These are phyloP conservation scores for Phaseolus lunatus DNA, from an alignment of 306 rosid genomes.

Conservation along the genomic window DNA sequence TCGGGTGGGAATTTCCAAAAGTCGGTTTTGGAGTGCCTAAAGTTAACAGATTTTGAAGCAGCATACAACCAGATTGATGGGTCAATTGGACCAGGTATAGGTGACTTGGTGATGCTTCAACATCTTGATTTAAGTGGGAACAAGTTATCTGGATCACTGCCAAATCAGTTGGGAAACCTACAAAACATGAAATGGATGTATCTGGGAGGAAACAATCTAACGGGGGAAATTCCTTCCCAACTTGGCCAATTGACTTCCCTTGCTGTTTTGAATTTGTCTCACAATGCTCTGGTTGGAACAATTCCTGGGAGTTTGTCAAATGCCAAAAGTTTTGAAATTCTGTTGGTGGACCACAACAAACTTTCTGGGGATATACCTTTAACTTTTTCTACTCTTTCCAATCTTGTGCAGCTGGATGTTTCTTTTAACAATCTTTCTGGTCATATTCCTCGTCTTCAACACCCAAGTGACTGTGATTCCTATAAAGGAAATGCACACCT, in stretches of 20 bases:
- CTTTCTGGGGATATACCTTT: conserved; percentile 58
- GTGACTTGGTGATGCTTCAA: conserved; percentile 46
- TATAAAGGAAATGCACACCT: conserved; percentile 55
- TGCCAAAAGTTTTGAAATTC: conserved; percentile 50
- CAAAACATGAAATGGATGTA: conserved; percentile 59
- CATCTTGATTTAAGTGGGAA: conserved; percentile 59
- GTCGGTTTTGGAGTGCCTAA: conserved; percentile 43
- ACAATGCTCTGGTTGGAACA: conserved; percentile 51
- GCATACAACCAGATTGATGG: conserved; percentile 56
- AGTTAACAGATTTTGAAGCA: conserved; percentile 56
- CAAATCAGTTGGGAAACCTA: conserved; percentile 51
- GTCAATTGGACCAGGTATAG: conserved; percentile 48
- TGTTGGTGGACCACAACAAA: conserved; percentile 59
- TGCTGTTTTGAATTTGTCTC: conserved; percentile 54
- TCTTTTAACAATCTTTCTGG: conserved; percentile 68
- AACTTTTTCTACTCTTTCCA: conserved; percentile 48
- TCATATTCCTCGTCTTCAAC: conserved; percentile 60
- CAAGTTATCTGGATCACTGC: conserved; percentile 52
- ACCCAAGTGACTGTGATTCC: conserved; percentile 48
- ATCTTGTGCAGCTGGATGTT: conserved; percentile 55
- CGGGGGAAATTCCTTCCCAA: conserved; percentile 52
- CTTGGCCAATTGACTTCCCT: conserved; percentile 57
- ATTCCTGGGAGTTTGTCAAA: conserved; percentile 54
- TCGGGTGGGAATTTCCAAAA: conserved; percentile 47
- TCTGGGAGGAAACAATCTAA: conserved; percentile 57